Percentiles rank a stretch among this genome's conserved stretches.
phyloP scores from a whole-genome alignment of 805 yeast species.

The Suhomyces faveliae region DNA sequence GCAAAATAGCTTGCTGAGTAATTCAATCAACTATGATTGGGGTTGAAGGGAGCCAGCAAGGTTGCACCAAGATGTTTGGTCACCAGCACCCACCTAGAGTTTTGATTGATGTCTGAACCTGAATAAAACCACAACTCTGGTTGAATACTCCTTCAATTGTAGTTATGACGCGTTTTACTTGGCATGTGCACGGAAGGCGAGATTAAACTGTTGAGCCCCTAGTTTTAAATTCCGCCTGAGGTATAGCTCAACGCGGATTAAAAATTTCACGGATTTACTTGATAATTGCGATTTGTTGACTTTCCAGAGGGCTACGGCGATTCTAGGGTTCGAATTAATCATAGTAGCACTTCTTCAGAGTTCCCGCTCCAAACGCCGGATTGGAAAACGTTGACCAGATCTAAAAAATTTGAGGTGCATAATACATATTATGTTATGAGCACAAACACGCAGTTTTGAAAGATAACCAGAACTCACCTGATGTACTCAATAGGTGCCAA shows the following conservation, averaged over 20 bases:
- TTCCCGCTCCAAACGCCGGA: background rate
- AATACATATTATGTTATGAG: background rate
- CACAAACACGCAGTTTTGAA: background rate
- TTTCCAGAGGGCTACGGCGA: background rate
- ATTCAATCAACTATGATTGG: background rate
- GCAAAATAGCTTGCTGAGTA: background rate
- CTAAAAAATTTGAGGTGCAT: background rate
- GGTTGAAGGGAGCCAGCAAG: background rate
- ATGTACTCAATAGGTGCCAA: background rate
- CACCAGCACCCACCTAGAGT: background rate
- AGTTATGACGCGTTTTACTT: background rate
- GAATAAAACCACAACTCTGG: background rate
- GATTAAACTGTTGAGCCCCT: too few species aligned
- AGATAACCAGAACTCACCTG: background rate
- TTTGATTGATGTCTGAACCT: background rate
- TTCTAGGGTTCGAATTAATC: background rate
- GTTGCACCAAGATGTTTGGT: background rate
- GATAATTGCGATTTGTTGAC: too few species aligned
- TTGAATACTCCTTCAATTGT: background rate
- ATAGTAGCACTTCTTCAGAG: background rate
- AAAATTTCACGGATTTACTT: too few species aligned
- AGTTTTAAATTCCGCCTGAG: too few species aligned
- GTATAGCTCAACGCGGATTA: too few species aligned
- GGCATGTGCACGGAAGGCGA: background rate
- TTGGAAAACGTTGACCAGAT: background rate